Conservation (phyloP, 495 filamentous ascomycete species). For the Neurospora terricola region DNA sequence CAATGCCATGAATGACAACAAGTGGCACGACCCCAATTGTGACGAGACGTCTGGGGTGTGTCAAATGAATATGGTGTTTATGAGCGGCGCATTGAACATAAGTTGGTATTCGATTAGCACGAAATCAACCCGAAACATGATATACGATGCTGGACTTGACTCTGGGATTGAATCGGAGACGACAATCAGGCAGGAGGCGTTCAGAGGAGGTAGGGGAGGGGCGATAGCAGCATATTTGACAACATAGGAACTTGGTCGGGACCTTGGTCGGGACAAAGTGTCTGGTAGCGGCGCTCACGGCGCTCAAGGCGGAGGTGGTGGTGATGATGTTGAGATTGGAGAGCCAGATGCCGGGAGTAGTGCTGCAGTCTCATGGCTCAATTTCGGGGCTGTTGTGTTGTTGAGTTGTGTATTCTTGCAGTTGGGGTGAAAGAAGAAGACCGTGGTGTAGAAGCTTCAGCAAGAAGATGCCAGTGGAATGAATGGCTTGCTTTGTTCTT, state of each 20-base stretch:
- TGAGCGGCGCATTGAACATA: constrained; percentile 19
- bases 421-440: not conserved
- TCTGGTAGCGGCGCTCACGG: not conserved
- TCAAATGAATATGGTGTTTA: constrained; percentile 33
- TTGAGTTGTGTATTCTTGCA: not conserved
- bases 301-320: not conserved
- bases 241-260: not conserved
- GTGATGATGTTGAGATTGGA: not conserved
- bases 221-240: constrained; percentile 20
- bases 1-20: constrained; percentile 26
- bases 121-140: constrained; percentile 34
- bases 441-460: not conserved
- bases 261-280: not conserved
- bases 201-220: constrained; percentile 39
- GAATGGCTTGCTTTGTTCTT: not conserved
- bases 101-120: constrained; percentile 36
- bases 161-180: constrained; percentile 5
- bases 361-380: not conserved
- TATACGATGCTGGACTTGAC: constrained; percentile 21
- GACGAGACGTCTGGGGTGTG: constrained; percentile 19
- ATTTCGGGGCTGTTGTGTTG: not conserved
- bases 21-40: constrained; percentile 12
- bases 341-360: not conserved
- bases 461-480: not conserved
- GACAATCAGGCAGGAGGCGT: constrained; percentile 27